Base-by-base conservation (phyloP, 257 asterid genomes). In the Knoxia roxburghii region DNA sequence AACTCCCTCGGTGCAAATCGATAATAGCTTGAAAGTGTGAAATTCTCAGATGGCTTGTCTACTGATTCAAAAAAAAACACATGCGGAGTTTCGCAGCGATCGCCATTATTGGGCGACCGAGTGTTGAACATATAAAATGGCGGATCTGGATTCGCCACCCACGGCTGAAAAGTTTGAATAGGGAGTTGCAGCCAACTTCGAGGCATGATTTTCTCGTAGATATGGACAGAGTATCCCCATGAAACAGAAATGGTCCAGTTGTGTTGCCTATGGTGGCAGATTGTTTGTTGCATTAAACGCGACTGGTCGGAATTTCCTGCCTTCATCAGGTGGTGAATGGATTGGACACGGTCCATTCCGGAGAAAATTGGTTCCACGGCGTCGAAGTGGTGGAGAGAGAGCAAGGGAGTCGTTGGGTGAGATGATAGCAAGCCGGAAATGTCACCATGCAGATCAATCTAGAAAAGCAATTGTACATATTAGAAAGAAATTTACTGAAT, bases 301-400 rank as follows among this genome's bases (percentile, higher is more conserved):
- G 95, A 76, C 32, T 86, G 95, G 77, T 86, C 97, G 18, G 54
- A 65, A 0, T 72, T 70, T 2, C 87, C 95, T n/a, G 94, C 86
- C 73, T 62, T 81, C 96, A 91, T 85, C 65, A 91, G 84, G 79
- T 89, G 98, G 74, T 67, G 76, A 24, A 77, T 66, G 23, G 96
- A 75, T 26, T 78, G 67, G n/a, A 21, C 43, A 3, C 86, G 77
- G 58, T 83, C 77, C 80, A 77, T 85, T 24, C 49, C 26, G 35
- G 96, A 96, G 29, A 89, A 91, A 9, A 90, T 76, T 11, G 98
- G 89, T 0, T 85, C 81, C 3, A 86, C 79, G 24, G 6, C 17
- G 56, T 87, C 96, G 2, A 89, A 67, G n/a, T 91, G 96, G 70
- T 91, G 98, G 39, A 91, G 90, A 57, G 97, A 85, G 12, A 91